These are phyloP conservation scores for Paramecium octaurelia DNA, from an alignment of 73 alveolate species.

Conservation along the genomic window DNA sequence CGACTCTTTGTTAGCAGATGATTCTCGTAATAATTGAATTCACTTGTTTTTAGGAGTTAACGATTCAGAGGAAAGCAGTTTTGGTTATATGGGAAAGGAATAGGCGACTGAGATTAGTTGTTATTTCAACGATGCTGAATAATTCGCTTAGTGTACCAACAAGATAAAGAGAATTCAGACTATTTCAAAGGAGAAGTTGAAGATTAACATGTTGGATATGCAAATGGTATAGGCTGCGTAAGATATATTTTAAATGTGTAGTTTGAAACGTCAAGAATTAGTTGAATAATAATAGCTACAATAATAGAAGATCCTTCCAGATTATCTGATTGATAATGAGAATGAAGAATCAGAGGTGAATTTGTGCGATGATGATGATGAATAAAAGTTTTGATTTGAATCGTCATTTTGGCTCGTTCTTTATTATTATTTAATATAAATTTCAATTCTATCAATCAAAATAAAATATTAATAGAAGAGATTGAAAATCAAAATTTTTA, in stretches of 20 bases:
- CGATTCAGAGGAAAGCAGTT: slow-evolving; percentile 50
- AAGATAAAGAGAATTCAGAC: background rate
- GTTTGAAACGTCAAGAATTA: background rate
- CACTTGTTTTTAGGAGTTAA: background rate
- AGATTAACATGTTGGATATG: slow-evolving; percentile 38
- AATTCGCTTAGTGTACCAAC: background rate
- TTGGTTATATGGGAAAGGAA: slow-evolving; percentile 39
- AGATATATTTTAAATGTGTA: background rate
- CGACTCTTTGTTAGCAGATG: slow-evolving; percentile 27
- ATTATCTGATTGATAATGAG: background rate
- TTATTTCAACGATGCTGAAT: background rate
- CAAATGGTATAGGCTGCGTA: slow-evolving; percentile 13
- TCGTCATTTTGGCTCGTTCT: background rate
- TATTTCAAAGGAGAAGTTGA: background rate
- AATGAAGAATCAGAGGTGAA: background rate
- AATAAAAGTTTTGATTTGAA: background rate
- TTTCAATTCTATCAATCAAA: background rate
- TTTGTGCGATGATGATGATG: background rate
- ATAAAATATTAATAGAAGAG: background rate
- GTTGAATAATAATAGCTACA: background rate
- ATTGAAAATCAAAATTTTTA: background rate
- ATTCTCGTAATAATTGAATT: background rate
- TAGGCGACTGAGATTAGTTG: slow-evolving; percentile 41
- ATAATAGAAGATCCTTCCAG: background rate
- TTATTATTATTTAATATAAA: background rate